A percentile compares a stretch with the other conserved stretches of the same genome.
These are phyloP conservation scores for Picochlorum sp. DNA, from an alignment of 139 green algal species.

Conservation along the genomic window DNA sequence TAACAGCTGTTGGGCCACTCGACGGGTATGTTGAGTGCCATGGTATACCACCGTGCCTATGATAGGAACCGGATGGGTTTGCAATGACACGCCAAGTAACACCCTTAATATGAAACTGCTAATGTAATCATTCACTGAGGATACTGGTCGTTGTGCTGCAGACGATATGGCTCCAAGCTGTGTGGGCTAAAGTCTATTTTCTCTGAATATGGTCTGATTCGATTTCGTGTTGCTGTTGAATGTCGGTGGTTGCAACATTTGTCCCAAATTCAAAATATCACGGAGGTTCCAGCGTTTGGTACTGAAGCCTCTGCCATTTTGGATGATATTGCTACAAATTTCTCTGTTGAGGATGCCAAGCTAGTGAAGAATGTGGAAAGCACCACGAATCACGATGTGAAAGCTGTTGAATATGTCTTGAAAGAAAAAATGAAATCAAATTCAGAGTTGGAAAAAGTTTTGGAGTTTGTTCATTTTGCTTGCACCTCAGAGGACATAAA, in stretches of 20 bases:
- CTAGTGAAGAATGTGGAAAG: slow-evolving; percentile 68
- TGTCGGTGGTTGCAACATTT: slow-evolving; percentile 91
- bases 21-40: no score
- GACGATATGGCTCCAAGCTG: slow-evolving; percentile 72
- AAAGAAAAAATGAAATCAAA: slow-evolving; percentile 63
- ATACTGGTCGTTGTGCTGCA: no score
- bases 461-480: slow-evolving; percentile 99
- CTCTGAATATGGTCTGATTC: slow-evolving; percentile 95
- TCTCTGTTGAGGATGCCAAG: slow-evolving; percentile 59
- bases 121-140: neutral
- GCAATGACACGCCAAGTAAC: neutral
- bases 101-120: neutral
- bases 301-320: slow-evolving; percentile 60
- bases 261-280: slow-evolving; percentile 56
- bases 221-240: slow-evolving; percentile 89
- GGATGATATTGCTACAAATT: slow-evolving; percentile 58
- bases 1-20: slow-evolving; percentile 78
- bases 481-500: slow-evolving; percentile 99
- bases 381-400: slow-evolving; percentile 99
- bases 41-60: neutral
- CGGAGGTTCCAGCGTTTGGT: slow-evolving; percentile 70
- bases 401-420: slow-evolving; percentile 97
- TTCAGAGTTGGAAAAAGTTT: slow-evolving; percentile 51
- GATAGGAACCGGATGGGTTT: neutral
- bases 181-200: slow-evolving; percentile 71